Evolutionary conservation across 2,329 filamentous ascomycete genomes (phyloP).

Genomic region (Paecilomyces sp.): DNA sequence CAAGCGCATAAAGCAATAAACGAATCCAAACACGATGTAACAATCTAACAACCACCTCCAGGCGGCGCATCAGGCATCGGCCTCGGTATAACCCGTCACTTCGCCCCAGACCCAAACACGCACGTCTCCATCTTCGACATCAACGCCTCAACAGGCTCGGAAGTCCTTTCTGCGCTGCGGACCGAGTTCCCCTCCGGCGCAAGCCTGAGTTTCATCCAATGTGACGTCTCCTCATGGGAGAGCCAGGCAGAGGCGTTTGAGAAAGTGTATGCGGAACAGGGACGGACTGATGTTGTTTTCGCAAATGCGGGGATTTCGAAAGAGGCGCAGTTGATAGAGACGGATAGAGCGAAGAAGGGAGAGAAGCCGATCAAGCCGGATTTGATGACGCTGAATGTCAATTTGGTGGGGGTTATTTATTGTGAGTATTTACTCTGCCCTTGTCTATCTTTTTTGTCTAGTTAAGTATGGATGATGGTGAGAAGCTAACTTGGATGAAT

Average conservation of each 20-base stretch:
- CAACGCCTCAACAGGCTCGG: slow-evolving; percentile 15
- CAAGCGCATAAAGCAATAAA: neutral
- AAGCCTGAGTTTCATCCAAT: slow-evolving; percentile 19
- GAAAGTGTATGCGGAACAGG: slow-evolving; percentile 22
- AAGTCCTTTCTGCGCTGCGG: slow-evolving; percentile 14
- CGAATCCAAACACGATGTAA: neutral
- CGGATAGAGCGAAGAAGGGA: slow-evolving; percentile 18
- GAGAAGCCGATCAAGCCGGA: slow-evolving; percentile 27
- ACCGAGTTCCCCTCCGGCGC: slow-evolving; percentile 16
- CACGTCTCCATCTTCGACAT: slow-evolving; percentile 28
- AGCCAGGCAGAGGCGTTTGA: slow-evolving; percentile 28
- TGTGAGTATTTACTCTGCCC: slow-evolving; percentile 24
- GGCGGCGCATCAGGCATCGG: slow-evolving; percentile 32
- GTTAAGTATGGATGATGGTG: neutral
- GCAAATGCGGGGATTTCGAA: slow-evolving; percentile 46
- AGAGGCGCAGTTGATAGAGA: slow-evolving; percentile 29
- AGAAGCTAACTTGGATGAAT: neutral
- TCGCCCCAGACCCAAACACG: slow-evolving; percentile 15
- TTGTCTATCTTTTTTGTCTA: neutral
- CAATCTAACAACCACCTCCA: slow-evolving; percentile 4
- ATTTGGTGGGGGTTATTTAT: slow-evolving; percentile 37
- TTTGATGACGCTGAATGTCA: slow-evolving; percentile 29
- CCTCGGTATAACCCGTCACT: slow-evolving; percentile 25
- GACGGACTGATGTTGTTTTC: slow-evolving; percentile 41
- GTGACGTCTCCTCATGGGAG: slow-evolving; percentile 29